Evolutionary conservation across 2,329 filamentous ascomycete species (phyloP).

Genomic region (Claviceps arundinis): DNA sequence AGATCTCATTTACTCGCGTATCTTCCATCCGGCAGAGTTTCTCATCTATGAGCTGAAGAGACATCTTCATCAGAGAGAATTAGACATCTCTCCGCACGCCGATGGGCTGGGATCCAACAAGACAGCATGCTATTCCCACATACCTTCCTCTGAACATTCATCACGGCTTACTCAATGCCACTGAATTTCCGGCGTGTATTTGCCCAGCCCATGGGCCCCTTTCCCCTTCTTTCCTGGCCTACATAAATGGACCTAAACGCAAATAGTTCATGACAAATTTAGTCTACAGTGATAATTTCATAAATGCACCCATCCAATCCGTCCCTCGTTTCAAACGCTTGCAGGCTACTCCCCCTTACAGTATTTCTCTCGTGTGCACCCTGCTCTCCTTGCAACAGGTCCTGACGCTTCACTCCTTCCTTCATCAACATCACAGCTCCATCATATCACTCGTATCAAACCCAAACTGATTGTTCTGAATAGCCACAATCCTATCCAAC

Average conservation of each 20-base stretch:
- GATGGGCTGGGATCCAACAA: too few relatives aligned
- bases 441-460: constrained; percentile 46
- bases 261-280: neutral
- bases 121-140: neutral
- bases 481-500: constrained; percentile 74
- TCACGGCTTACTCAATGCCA: constrained; percentile 9
- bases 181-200: constrained; percentile 12
- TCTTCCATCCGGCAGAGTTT: too few relatives aligned
- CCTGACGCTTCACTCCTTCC: neutral
- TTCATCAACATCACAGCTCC: constrained; percentile 25
- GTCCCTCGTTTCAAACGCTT: neutral
- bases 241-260: too few relatives aligned
- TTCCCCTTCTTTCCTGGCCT: too few relatives aligned
- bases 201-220: constrained; percentile 9
- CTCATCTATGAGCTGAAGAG: too few relatives aligned
- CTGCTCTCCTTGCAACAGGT: neutral
- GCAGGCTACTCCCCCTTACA: too few relatives aligned
- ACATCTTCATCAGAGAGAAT: too few relatives aligned
- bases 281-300: neutral
- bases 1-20: too few relatives aligned
- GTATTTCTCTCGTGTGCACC: neutral
- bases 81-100: too few relatives aligned
- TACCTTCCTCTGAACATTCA: constrained; percentile 9
- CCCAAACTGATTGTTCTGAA: constrained; percentile 81
- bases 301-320: neutral